These are phyloP conservation scores for Gossypium bickii DNA, from an alignment of 345 rosid genomes.

Conservation along the genomic window DNA sequence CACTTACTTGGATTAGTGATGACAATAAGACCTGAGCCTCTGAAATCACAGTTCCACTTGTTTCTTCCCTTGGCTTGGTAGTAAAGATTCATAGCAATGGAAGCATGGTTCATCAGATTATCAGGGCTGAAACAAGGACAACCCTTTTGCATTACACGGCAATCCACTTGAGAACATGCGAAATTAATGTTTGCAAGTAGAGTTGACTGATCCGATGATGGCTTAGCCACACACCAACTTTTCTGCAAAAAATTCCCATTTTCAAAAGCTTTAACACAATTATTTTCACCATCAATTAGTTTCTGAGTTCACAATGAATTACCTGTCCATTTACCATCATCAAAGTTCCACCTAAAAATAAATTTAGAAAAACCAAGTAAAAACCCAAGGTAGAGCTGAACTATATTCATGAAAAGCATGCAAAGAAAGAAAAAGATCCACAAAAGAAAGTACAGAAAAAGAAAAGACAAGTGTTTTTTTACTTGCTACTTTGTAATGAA, in stretches of 20 bases:
- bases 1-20: constrained; percentile 57
- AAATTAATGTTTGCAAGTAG: constrained; percentile 47
- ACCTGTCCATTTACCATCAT: constrained; percentile 44
- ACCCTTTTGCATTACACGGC: constrained; percentile 42
- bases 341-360: constrained; percentile 28
- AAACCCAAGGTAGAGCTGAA: background rate
- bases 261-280: background rate
- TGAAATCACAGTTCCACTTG: constrained; percentile 64
- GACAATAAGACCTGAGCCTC: constrained; percentile 51
- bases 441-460: background rate
- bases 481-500: background rate
- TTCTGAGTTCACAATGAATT: background rate
- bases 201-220: constrained; percentile 50
- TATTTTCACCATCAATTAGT: background rate
- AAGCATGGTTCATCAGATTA: constrained; percentile 54
- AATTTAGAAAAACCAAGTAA: background rate
- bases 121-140: constrained; percentile 51
- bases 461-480: background rate
- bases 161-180: constrained; percentile 58
- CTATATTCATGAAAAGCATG: background rate
- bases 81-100: constrained; percentile 70
- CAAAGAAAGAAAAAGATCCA: background rate
- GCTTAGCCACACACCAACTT: constrained; percentile 77
- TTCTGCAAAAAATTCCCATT: constrained; percentile 27
- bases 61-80: constrained; percentile 60